Conservation (phyloP, 495 filamentous ascomycete species). For the Xylaria intraflava region DNA sequence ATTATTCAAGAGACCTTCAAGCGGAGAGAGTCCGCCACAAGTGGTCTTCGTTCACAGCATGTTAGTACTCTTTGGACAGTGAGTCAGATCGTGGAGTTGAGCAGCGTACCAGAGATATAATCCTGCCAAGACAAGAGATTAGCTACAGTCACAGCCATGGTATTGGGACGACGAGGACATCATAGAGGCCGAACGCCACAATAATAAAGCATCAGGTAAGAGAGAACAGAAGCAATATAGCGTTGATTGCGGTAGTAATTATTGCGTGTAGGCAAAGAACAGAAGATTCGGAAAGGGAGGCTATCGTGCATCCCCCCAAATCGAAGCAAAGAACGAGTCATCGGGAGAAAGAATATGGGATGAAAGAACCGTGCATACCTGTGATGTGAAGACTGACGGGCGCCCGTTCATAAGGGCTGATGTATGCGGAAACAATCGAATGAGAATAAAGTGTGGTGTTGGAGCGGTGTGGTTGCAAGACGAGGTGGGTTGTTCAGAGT, state of each 20-base stretch:
- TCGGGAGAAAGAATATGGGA: slow-evolving; percentile 13
- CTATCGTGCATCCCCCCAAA: slow-evolving; percentile 5
- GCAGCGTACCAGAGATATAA: slow-evolving; percentile 80
- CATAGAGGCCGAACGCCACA: background rate
- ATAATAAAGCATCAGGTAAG: background rate
- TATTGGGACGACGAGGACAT: slow-evolving; percentile 1
- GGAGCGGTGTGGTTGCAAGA: slow-evolving; percentile 1
- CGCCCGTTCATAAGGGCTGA: slow-evolving; percentile 89
- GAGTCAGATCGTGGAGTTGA: slow-evolving; percentile 29
- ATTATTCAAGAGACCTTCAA: slow-evolving; percentile 32
- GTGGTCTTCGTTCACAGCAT: slow-evolving; percentile 63
- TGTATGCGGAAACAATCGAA: slow-evolving; percentile 24
- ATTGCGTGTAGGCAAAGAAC: background rate
- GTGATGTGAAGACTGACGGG: slow-evolving; percentile 91
- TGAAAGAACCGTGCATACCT: slow-evolving; percentile 54
- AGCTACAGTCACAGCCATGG: slow-evolving; percentile 20
- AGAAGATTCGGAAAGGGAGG: slow-evolving; percentile 14
- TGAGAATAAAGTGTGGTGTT: background rate
- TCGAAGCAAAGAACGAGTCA: background rate
- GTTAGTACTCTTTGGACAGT: slow-evolving; percentile 38
- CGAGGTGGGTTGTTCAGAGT: background rate
- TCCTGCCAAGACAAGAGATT: slow-evolving; percentile 51
- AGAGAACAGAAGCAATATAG: background rate
- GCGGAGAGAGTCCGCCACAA: slow-evolving; percentile 81
- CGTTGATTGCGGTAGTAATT: background rate